Base-by-base conservation (phyloP, 2,329 filamentous ascomycete genomes). In the Diaporthe citriasiana region DNA sequence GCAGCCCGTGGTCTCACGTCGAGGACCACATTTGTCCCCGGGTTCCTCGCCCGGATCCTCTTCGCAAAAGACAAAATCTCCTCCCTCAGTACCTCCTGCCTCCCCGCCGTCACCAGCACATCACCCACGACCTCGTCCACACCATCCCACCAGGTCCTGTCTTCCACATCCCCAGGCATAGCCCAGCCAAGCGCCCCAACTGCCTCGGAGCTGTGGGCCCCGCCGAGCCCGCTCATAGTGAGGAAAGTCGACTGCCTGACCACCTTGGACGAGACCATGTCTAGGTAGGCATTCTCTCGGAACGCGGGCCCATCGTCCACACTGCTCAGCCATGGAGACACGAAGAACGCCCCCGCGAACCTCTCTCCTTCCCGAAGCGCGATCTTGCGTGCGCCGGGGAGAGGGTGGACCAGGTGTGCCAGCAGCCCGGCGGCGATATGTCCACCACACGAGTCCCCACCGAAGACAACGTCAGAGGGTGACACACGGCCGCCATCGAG, bases 381-480 rank as follows among this genome's bases (percentile, higher is more conserved):
- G 59, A 83, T 60, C 12, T 57, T 71, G 4, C 65, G 53, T 8
- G 76, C 78, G 0, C 73, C 76, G 0, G 78, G 74, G 47, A 80
- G 79, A 0, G 82, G 82, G 25, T 81, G 79, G 5, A 82, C 51
- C 8, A 84, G 51, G 60, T 84, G 82, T 10, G 78, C 73, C 10
- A 83, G 72, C 8, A 84, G 63, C 71, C 82, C 80, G 9, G 78
- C 75, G 0, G 80, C 77, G 42, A 84, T 59, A 71, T 84, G 83
- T 0, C 80, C 83, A 9, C 83, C 83, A 0, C 82, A 82, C 19
- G 82, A 84, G 69, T 84, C 83, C 2, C 82, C 82, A 1, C 83
- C 83, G 13, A 84, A 71, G 63, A 83, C 75, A 9, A 84, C 77
- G 56, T 84, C 77, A 1, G 75, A 55, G 0, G 83, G 79, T 8